Evolutionary conservation across 306 rosid genomes (phyloP).

Genomic region (Medicago arabica): DNA sequence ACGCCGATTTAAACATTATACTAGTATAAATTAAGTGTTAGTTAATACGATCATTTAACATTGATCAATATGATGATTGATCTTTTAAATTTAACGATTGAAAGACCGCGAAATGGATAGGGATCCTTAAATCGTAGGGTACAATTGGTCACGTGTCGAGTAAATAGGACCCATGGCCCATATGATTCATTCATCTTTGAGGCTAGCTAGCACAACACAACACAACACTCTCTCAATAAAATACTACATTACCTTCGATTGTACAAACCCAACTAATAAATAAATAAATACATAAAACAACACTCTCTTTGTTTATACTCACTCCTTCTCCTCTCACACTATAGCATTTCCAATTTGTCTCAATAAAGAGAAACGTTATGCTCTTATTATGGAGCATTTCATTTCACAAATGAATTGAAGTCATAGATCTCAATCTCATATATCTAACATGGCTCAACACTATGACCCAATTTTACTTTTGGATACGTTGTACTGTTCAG

Average conservation of each 20-base stretch:
- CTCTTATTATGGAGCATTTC: not conserved
- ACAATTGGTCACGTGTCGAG: constrained; percentile 5
- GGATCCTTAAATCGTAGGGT: not conserved
- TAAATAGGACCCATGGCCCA: not conserved
- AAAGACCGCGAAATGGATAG: not conserved
- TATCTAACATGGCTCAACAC: not conserved
- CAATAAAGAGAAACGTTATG: not conserved
- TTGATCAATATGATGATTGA: too few relatives aligned
- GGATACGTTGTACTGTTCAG: constrained; percentile 78
- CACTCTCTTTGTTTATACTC: not conserved
- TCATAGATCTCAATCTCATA: not conserved
- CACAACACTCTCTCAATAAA: constrained; percentile 4
- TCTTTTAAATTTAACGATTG: too few relatives aligned
- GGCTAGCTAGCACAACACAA: not conserved
- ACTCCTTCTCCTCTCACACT: not conserved
- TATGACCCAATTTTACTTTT: constrained; percentile 1
- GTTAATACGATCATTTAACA: too few relatives aligned
- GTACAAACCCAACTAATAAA: not conserved
- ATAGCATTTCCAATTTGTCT: not conserved
- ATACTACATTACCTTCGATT: not conserved
- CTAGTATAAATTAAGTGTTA: too few relatives aligned
- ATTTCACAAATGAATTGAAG: not conserved
- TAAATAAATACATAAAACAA: not conserved
- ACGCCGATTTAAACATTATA: too few relatives aligned
- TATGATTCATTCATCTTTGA: not conserved